Percentiles rank a stretch among this genome's conserved stretches.
Evolutionary conservation across 2,329 filamentous ascomycete species (phyloP).

Genomic region (Beauveria rudraprayagi): DNA sequence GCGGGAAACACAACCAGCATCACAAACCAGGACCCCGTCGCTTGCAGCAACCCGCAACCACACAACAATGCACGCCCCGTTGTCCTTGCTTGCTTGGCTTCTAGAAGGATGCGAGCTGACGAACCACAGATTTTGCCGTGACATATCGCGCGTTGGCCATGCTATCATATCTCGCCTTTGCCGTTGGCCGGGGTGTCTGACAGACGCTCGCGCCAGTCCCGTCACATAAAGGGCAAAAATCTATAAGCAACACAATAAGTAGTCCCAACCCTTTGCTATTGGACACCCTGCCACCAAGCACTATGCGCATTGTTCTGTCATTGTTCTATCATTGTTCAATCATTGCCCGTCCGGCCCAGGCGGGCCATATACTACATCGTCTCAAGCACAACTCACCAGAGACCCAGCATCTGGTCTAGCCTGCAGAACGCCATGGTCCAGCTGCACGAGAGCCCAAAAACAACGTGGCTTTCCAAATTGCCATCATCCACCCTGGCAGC

Average conservation of each 20-base stretch:
- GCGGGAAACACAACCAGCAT: background rate
- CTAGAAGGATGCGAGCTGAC: background rate
- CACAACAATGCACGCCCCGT: background rate
- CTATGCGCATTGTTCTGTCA: too few relatives aligned
- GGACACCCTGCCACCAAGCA: too few relatives aligned
- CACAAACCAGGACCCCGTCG: background rate
- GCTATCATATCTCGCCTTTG: background rate
- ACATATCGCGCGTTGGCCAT: background rate
- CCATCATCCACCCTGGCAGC: background rate
- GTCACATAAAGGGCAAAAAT: too few relatives aligned
- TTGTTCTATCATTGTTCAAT: background rate
- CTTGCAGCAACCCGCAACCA: background rate
- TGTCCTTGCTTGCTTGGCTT: background rate
- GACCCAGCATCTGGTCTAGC: background rate
- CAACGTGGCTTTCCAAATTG: constrained; percentile 7
- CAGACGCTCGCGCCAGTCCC: background rate
- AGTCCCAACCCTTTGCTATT: background rate
- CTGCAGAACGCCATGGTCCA: background rate
- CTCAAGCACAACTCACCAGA: background rate
- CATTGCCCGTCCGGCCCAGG: background rate
- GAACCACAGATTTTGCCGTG: background rate
- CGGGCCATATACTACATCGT: background rate
- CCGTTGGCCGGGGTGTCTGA: background rate
- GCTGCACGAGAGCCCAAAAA: background rate
- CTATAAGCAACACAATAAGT: background rate